Conservation (phyloP, 2,329 filamentous ascomycete species). For the Trichoderma guizhouense region DNA sequence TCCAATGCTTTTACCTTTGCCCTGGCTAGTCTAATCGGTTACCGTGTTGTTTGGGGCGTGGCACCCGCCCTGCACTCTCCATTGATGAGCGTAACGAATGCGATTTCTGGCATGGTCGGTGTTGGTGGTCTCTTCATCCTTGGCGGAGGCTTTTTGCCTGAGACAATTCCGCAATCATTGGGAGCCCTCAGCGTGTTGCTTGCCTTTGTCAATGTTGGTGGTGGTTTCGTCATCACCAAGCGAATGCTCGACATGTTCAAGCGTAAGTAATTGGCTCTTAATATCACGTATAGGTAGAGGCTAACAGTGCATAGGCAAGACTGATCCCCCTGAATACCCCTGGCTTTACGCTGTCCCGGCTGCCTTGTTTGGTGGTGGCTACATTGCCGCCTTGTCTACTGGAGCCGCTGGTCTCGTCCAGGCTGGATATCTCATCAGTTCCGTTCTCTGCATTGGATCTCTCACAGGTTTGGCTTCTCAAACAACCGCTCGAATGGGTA, state of each 20-base stretch:
- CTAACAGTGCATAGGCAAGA: conserved; percentile 53
- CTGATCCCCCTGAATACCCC: conserved; percentile 82
- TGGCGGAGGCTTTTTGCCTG: conserved; percentile 74
- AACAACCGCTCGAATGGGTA: conserved; percentile 77
- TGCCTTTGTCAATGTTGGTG: conserved; percentile 84
- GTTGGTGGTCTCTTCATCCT: conserved; percentile 86
- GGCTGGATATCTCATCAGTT: conserved; percentile 82
- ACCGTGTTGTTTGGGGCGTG: conserved; percentile 86
- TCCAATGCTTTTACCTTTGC: conserved; percentile 81
- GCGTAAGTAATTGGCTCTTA: conserved; percentile 40
- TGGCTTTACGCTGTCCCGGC: conserved; percentile 82
- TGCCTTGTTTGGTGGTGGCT: conserved; percentile 74
- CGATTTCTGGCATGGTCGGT: conserved; percentile 88
- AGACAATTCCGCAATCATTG: conserved; percentile 74
- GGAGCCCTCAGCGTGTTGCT: conserved; percentile 78
- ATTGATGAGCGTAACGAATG: conserved; percentile 90
- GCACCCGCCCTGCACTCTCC: conserved; percentile 79
- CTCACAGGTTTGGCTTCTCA: conserved; percentile 80
- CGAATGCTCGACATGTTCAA: conserved; percentile 93
- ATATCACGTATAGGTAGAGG: background rate
- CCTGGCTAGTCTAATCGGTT: conserved; percentile 80
- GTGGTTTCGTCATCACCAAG: conserved; percentile 88
- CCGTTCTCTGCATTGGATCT: conserved; percentile 79
- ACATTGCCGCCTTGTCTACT: conserved; percentile 73
- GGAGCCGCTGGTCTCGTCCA: conserved; percentile 82